Evolutionary conservation across 2,329 filamentous ascomycete species (phyloP), one percentile per base, ranked within the genome.

Genomic region (Harringtonia lauricola): DNA sequence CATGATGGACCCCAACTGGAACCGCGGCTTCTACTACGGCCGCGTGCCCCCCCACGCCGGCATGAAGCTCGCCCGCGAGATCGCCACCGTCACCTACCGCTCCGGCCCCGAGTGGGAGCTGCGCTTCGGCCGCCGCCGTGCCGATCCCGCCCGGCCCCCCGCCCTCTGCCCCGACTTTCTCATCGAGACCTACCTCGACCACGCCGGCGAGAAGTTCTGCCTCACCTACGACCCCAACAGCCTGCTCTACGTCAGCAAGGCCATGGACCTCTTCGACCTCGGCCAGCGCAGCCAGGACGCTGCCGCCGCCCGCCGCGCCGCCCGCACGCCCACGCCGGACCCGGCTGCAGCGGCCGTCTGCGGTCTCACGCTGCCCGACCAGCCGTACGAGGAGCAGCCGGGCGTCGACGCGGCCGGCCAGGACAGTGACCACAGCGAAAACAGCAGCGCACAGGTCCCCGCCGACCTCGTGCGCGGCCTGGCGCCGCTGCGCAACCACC

Each of bases 1-100:
- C 39, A 96, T 98, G 89, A 95, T 95, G 83, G 92, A 98, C 56
- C 88, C 89, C 3, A 88, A 94, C 57, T 98, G 92, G 92, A 86
- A 86, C 53, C 79, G 92, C 30, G 92, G 92, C 2, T 94, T 90
- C 66, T 96, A 96, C 69, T 94, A 95, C 59, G 83, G 81, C 56
- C 68, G 71, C 35, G 79, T 98, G 8, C 92, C 92, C 2, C 92
- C 92, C 1, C 92, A 98, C 57, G 81, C 85, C 0, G 92, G 92
- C 40, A 96, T 98, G 90, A 98, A 98, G 65, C 81, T 98, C 8
- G 90, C 92, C 1, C 81, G 92, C 47, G 86, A 98, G 64, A 98
- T 98, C 55, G 92, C 92, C 15, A 98, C 92, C 1, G 89, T 98
- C 38, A 98, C 92, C 2, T 98, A 98, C 63, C 80, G 92, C 48